These are phyloP conservation scores for Quercus berberidifolia DNA, from an alignment of 306 rosid species.

Conservation along the genomic window DNA sequence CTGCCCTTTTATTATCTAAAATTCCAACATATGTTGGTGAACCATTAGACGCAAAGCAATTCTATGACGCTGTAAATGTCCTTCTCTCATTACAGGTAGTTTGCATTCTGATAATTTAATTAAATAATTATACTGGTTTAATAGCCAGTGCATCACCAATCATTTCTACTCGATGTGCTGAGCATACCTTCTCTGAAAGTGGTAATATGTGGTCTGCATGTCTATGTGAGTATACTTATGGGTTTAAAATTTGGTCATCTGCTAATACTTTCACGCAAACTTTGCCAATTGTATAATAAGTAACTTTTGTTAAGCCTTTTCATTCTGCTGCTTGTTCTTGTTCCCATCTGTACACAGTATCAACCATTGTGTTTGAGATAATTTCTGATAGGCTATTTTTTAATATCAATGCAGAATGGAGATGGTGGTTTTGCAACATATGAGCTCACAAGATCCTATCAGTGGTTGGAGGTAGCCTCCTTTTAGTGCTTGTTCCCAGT, in stretches of 20 bases:
- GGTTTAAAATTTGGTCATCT: background rate
- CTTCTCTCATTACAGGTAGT: slow-evolving; percentile 80
- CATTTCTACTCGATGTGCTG: background rate
- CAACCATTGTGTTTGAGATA: background rate
- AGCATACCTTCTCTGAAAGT: background rate
- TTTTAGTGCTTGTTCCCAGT: slow-evolving; percentile 5
- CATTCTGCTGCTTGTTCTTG: background rate
- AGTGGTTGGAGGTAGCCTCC: slow-evolving; percentile 83
- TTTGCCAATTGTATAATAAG: background rate
- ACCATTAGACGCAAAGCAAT: slow-evolving; percentile 48
- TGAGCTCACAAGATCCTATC: slow-evolving; percentile 86
- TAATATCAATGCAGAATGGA: slow-evolving; percentile 47
- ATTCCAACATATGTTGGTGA: slow-evolving; percentile 64
- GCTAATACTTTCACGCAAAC: background rate
- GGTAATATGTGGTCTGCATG: background rate
- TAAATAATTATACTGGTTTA: background rate
- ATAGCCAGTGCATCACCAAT: slow-evolving; percentile 10
- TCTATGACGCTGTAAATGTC: slow-evolving; percentile 76
- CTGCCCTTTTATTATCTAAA: slow-evolving; percentile 58
- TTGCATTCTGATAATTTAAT: slow-evolving; percentile 16
- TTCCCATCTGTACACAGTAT: background rate
- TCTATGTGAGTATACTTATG: background rate
- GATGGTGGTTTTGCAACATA: slow-evolving; percentile 90
- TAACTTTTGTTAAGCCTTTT: background rate
- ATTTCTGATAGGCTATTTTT: background rate